Evolutionary conservation across 768 basidiomycete genomes (phyloP).

Genomic region (Tylopilus subfusipes): DNA sequence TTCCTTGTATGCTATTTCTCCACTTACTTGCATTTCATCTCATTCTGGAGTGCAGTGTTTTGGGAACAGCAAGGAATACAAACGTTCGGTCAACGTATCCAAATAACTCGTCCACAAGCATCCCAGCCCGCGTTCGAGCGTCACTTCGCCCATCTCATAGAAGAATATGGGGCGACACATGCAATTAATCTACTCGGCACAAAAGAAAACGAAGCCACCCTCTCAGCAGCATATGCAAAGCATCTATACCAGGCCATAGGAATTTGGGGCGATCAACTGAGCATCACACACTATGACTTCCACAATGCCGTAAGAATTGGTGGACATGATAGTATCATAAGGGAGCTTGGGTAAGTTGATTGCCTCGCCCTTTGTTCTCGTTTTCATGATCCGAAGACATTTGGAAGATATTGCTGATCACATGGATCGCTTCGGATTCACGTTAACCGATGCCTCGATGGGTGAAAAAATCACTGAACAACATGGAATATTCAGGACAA

Average conservation of each 20-base stretch:
- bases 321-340: slow-evolving; percentile 83
- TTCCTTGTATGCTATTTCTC: slow-evolving; percentile 66
- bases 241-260: slow-evolving; percentile 68
- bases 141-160: slow-evolving; percentile 82
- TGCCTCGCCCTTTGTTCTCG: not conserved
- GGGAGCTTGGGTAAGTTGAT: slow-evolving; percentile 58
- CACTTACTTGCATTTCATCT: slow-evolving; percentile 1
- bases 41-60: slow-evolving; percentile 59
- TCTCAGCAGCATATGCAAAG: slow-evolving; percentile 78
- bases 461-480: slow-evolving; percentile 82
- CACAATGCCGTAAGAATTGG: slow-evolving; percentile 75
- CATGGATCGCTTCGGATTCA: slow-evolving; percentile 82
- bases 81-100: slow-evolving; percentile 91
- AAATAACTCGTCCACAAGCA: slow-evolving; percentile 92
- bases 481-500: slow-evolving; percentile 88
- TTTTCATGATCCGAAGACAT: slow-evolving; percentile 42
- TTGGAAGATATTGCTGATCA: slow-evolving; percentile 56
- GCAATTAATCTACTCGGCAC: slow-evolving; percentile 88
- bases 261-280: slow-evolving; percentile 62
- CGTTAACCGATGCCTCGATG: slow-evolving; percentile 65
- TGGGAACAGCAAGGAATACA: slow-evolving; percentile 98
- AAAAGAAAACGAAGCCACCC: slow-evolving; percentile 86
- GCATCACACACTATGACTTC: slow-evolving; percentile 92
- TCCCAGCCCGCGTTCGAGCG: slow-evolving; percentile 97
- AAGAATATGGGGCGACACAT: slow-evolving; percentile 82